phyloP scores from a whole-genome alignment of 805 yeast species.

The Groenewaldozyma salmanticensis region DNA sequence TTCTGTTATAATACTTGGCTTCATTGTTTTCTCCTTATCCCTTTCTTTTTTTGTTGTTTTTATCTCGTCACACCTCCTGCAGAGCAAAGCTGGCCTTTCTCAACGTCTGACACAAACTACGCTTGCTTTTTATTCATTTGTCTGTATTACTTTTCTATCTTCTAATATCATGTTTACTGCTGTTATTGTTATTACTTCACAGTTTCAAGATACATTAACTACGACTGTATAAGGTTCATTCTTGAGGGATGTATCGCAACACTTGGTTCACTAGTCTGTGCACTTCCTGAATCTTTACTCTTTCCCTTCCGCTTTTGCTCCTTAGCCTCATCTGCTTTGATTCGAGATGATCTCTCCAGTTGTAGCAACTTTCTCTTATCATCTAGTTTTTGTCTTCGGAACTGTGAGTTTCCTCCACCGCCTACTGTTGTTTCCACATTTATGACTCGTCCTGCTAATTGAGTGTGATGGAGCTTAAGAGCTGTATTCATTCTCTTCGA shows the following conservation, averaged over 20 bases:
- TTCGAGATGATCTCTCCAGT: constrained; percentile 56
- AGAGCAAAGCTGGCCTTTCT: too few relatives aligned
- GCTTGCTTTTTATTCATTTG: too few relatives aligned
- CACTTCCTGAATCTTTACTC: background rate
- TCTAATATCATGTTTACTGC: too few relatives aligned
- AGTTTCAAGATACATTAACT: too few relatives aligned
- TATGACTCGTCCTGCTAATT: constrained; percentile 61
- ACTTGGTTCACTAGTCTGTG: constrained; percentile 1
- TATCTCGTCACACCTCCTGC: background rate
- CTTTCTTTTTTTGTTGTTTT: constrained; percentile 1
- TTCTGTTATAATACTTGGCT: background rate
- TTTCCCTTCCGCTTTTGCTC: background rate
- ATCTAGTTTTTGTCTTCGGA: constrained; percentile 50
- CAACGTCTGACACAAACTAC: too few relatives aligned
- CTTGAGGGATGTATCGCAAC: background rate
- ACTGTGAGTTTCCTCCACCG: constrained; percentile 87
- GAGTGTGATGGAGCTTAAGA: constrained; percentile 70
- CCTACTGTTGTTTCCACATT: constrained; percentile 97
- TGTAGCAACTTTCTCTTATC: constrained; percentile 68
- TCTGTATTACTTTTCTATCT: too few relatives aligned
- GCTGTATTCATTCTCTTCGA: constrained; percentile 78
- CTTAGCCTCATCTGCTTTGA: constrained; percentile 33
- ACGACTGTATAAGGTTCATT: background rate
- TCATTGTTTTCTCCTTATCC: background rate
- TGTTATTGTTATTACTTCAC: too few relatives aligned